A percentile compares a stretch with the other conserved stretches of the same genome.
phyloP scores from a whole-genome alignment of 345 rosid species.

The Acer campestre region DNA sequence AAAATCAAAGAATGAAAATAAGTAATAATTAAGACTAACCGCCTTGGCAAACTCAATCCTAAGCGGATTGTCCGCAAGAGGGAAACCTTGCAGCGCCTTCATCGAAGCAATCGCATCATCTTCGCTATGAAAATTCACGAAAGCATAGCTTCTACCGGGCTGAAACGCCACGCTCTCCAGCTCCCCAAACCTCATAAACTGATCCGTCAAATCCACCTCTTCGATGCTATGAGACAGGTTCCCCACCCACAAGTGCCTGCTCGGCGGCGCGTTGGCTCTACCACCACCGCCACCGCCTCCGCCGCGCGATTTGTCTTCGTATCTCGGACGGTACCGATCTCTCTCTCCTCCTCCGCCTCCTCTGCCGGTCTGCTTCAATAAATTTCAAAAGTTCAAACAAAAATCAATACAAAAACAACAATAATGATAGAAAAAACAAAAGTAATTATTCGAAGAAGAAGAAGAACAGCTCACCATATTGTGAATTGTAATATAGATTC shows the following conservation, averaged over 20 bases:
- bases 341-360: constrained; percentile 48
- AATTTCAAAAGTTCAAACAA: background rate
- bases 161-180: constrained; percentile 83
- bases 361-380: constrained; percentile 29
- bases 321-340: constrained; percentile 42
- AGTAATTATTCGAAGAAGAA: background rate
- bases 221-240: constrained; percentile 67
- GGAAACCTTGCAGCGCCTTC: constrained; percentile 71
- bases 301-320: constrained; percentile 29
- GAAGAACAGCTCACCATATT: constrained; percentile 26
- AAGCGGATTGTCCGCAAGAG: constrained; percentile 79
- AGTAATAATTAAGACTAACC: constrained; percentile 73
- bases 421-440: background rate
- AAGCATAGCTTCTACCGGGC: constrained; percentile 82
- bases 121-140: constrained; percentile 60
- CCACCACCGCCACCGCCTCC: constrained; percentile 19
- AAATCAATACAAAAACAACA: background rate
- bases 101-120: constrained; percentile 81
- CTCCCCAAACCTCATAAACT: constrained; percentile 66
- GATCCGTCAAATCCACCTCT: constrained; percentile 55
- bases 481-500: background rate
- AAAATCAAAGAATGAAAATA: constrained; percentile 20
- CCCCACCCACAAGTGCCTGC: constrained; percentile 95
- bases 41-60: constrained; percentile 96
- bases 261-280: constrained; percentile 61